A percentile compares a stretch with the other conserved stretches of the same genome.
Conservation (phyloP, 2,329 filamentous ascomycete genomes). For the Nothophaeocryptopus gaeumannii region DNA sequence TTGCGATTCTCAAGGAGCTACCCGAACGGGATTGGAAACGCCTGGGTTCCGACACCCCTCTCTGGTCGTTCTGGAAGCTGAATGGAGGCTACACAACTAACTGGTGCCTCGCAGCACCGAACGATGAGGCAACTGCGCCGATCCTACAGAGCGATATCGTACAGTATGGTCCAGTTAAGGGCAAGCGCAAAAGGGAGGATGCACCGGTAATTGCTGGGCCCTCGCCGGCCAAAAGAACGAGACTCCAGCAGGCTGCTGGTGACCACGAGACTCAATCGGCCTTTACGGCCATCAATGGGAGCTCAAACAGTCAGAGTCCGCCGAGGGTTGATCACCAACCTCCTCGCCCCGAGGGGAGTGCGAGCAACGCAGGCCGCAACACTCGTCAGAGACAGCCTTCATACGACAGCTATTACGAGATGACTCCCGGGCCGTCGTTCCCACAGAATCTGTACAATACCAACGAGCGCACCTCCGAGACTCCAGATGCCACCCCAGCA, state of each 20-base stretch:
- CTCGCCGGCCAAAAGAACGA: neutral
- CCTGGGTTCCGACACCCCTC: neutral
- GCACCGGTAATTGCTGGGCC: neutral
- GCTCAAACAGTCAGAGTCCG: neutral
- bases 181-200: neutral
- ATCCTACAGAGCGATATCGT: neutral
- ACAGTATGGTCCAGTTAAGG: neutral
- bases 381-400: neutral
- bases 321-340: neutral
- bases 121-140: neutral
- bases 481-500: neutral
- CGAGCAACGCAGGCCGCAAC: no score
- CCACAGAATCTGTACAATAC: no score
- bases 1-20: slow-evolving; percentile 3
- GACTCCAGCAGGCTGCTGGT: no score
- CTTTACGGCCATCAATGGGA: neutral
- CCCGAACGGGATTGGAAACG: neutral
- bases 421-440: neutral
- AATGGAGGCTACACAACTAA: slow-evolving; percentile 10
- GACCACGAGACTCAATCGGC: no score
- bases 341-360: neutral
- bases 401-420: neutral
- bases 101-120: neutral
- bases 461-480: neutral
- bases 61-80: slow-evolving; percentile 10